Conservation (phyloP, 257 asterid genomes). For the Ligustrum vulgare region DNA sequence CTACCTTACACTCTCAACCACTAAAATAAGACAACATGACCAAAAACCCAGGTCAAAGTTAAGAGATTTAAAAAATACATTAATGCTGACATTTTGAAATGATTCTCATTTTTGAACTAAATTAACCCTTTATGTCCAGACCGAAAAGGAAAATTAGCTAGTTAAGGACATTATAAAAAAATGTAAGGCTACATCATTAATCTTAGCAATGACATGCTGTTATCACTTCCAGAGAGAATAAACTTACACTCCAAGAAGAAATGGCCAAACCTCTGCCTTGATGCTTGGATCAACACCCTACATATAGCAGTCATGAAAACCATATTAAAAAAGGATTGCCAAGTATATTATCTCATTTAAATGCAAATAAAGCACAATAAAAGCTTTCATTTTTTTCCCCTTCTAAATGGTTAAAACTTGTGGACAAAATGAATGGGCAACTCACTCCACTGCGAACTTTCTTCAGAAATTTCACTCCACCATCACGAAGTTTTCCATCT, state of each 20-base stretch:
- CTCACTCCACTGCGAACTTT: constrained; percentile 97
- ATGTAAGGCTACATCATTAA: constrained; percentile 2
- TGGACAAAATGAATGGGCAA: constrained; percentile 15
- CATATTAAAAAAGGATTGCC: constrained; percentile 1
- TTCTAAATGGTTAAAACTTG: constrained; percentile 2
- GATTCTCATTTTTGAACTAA: constrained; percentile 3
- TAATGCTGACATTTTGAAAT: neutral
- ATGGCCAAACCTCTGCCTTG: constrained; percentile 92
- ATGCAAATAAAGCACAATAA: neutral
- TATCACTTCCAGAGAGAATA: constrained; percentile 14
- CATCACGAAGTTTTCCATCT: constrained; percentile 81
- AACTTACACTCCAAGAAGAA: constrained; percentile 96
- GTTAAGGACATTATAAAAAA: neutral
- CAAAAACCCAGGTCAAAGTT: neutral
- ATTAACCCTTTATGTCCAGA: neutral
- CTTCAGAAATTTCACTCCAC: constrained; percentile 79
- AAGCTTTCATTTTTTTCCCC: neutral
- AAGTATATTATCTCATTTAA: constrained; percentile 13
- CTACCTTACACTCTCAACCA: neutral
- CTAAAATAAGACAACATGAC: neutral
- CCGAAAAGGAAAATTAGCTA: neutral
- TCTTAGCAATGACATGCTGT: constrained; percentile 8
- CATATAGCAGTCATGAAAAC: constrained; percentile 24
- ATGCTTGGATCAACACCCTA: constrained; percentile 92
- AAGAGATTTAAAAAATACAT: constrained; percentile 12